Conservation (phyloP, 805 yeast genomes). For the Henningerozyma blattae region DNA sequence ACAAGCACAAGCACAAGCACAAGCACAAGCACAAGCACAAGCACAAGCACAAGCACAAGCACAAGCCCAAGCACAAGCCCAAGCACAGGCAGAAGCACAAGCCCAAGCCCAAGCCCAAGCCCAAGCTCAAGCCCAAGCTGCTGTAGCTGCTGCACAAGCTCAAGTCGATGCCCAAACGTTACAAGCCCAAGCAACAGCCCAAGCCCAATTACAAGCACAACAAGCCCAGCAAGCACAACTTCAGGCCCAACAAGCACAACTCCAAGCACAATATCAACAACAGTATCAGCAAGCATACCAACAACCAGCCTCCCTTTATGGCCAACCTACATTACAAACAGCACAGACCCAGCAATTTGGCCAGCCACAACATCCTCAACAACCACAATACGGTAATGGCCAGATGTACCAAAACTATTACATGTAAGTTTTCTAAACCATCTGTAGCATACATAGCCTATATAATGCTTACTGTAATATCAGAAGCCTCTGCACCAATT, state of each 20-base stretch:
- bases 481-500: too few relatives aligned
- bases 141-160: not conserved
- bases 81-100: constrained; percentile 8
- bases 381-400: constrained; percentile 5
- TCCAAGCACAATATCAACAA: constrained; percentile 12
- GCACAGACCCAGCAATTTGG: constrained; percentile 7
- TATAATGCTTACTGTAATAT: too few relatives aligned
- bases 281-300: constrained; percentile 11
- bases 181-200: constrained; percentile 3
- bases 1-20: constrained; percentile 4
- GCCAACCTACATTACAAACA: constrained; percentile 6
- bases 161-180: not conserved
- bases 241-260: constrained; percentile 7
- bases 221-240: constrained; percentile 4
- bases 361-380: constrained; percentile 4
- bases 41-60: constrained; percentile 9
- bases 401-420: constrained; percentile 4
- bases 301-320: constrained; percentile 1
- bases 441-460: too few relatives aligned
- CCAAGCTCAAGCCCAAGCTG: constrained; percentile 2
- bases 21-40: constrained; percentile 4
- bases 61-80: constrained; percentile 9
- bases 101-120: constrained; percentile 7
- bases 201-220: constrained; percentile 1
- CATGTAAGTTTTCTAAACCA: too few relatives aligned